phyloP scores from a whole-genome alignment of 257 asterid genomes.

The Scutellaria galericulata region DNA sequence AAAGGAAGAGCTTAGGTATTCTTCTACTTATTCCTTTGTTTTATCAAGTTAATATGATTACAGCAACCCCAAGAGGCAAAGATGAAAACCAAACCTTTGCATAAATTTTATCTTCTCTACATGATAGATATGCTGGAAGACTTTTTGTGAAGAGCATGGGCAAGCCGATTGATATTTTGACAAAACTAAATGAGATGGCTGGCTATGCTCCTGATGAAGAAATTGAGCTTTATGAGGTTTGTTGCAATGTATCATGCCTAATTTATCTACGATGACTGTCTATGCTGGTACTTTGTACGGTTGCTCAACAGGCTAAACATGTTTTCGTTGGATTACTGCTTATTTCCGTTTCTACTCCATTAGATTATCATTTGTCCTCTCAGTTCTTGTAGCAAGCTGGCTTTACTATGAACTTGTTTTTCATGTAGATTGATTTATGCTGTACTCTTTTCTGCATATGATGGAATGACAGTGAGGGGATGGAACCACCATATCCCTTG shows the following conservation, averaged over 20 bases:
- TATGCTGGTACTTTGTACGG: background rate
- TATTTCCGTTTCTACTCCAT: background rate
- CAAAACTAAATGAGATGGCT: constrained; percentile 53
- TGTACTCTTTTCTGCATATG: background rate
- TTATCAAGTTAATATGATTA: constrained; percentile 4
- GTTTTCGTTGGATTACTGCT: constrained; percentile 15
- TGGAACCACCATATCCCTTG: background rate
- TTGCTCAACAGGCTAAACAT: constrained; percentile 20
- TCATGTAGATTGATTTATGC: constrained; percentile 3
- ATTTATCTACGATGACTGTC: constrained; percentile 4
- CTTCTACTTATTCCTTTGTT: constrained; percentile 14
- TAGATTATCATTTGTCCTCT: constrained; percentile 15
- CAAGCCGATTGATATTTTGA: constrained; percentile 48
- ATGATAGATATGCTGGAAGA: constrained; percentile 52
- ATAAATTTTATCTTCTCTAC: constrained; percentile 19
- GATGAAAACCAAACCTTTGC: constrained; percentile 7
- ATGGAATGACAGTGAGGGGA: constrained; percentile 14
- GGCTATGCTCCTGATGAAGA: constrained; percentile 54
- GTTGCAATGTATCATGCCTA: constrained; percentile 27
- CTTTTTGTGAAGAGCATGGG: constrained; percentile 47
- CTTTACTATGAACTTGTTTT: background rate
- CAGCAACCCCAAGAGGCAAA: constrained; percentile 16
- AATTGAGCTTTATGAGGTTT: constrained; percentile 56
- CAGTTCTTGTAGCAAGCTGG: constrained; percentile 18
- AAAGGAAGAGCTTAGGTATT: constrained; percentile 56